phyloP scores from a whole-genome alignment of 352 stramenopile genomes.

The Globisporangium recalcitrans region DNA sequence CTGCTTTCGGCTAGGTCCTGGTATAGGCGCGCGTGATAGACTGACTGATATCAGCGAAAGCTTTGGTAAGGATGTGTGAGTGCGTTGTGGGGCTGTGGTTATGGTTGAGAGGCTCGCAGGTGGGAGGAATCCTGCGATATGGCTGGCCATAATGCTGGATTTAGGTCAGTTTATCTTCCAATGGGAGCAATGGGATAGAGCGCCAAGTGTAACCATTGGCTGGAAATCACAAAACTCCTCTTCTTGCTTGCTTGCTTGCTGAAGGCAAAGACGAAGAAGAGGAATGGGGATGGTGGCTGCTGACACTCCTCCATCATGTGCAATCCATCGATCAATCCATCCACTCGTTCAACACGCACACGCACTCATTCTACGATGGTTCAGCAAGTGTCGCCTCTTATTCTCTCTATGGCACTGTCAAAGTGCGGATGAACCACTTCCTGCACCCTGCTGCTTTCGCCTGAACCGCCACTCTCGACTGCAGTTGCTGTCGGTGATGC shows the following conservation, averaged over 20 bases:
- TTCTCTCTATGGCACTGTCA: background rate
- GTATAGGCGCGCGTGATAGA: background rate
- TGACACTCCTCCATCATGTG: background rate
- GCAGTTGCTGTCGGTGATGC: background rate
- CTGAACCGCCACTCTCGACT: background rate
- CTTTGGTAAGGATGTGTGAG: background rate
- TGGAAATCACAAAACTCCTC: background rate
- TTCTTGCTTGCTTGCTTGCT: background rate
- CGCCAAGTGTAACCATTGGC: background rate
- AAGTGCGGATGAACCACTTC: background rate
- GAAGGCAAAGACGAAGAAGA: background rate
- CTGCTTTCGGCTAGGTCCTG: background rate
- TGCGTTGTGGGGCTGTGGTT: background rate
- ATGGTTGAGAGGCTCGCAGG: background rate
- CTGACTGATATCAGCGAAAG: background rate
- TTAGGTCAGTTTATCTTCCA: background rate
- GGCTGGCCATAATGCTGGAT: background rate
- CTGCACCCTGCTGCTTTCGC: background rate
- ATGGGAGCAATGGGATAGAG: conserved; percentile 1
- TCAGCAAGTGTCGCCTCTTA: too few species aligned
- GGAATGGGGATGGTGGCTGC: background rate
- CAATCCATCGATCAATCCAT: conserved; percentile 3
- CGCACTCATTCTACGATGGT: too few species aligned
- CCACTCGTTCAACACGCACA: background rate
- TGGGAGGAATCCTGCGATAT: background rate